A percentile compares a stretch with the other conserved stretches of the same genome.
Evolutionary conservation across 768 basidiomycete genomes (phyloP).

Genomic region (Macrocybe gigantea): DNA sequence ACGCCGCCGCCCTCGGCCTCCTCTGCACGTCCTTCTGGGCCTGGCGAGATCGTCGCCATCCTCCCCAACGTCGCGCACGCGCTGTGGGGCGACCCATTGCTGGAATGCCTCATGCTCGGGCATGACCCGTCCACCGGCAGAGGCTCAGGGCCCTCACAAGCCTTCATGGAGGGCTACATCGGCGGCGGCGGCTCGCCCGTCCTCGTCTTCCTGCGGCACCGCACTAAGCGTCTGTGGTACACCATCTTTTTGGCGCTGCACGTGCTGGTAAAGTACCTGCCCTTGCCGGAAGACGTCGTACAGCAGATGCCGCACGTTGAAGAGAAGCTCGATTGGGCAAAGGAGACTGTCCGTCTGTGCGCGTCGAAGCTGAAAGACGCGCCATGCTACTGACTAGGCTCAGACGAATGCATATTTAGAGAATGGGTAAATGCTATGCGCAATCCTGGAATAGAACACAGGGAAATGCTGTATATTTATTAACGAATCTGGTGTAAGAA

Average conservation of each 20-base stretch:
- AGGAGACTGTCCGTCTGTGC: constrained; percentile 30
- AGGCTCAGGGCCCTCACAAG: constrained; percentile 35
- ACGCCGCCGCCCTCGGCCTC: constrained; percentile 8
- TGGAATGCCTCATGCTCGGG: constrained; percentile 58
- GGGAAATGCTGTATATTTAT: no score
- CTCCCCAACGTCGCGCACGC: constrained; percentile 48
- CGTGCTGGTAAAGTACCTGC: constrained; percentile 35
- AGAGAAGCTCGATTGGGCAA: constrained; percentile 33
- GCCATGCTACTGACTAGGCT: constrained; percentile 33
- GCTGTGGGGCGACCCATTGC: constrained; percentile 72
- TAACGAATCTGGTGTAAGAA: no score
- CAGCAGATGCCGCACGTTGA: constrained; percentile 10
- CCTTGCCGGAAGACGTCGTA: constrained; percentile 5
- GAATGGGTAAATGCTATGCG: no score
- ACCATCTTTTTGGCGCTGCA: constrained; percentile 58
- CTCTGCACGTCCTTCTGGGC: constrained; percentile 8
- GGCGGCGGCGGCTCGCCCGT: constrained; percentile 40
- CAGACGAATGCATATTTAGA: neutral
- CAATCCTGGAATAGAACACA: no score
- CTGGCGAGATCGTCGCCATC: constrained; percentile 35
- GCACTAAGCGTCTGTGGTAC: constrained; percentile 76
- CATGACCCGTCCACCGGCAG: constrained; percentile 1
- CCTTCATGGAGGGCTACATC: constrained; percentile 57
- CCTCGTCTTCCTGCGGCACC: constrained; percentile 58
- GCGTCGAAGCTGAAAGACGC: constrained; percentile 42